Evolutionary conservation across 371 early-diverging fungal genomes (phyloP), one percentile per base, ranked within the genome.

Genomic region (Apophysomyces ossiformis): DNA sequence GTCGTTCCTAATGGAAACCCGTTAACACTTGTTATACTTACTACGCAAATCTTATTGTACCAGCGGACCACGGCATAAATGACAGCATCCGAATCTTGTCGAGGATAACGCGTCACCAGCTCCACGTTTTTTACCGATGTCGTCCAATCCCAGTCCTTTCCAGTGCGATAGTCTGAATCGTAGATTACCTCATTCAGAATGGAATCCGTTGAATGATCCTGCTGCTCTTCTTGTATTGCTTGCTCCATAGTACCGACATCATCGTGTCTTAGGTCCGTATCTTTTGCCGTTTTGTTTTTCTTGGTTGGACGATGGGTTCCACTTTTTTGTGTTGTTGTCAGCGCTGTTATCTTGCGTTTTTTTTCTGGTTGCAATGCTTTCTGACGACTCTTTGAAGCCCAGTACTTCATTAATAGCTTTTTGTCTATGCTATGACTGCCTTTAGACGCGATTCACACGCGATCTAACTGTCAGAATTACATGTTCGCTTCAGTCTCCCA

Each of bases 401-500:
- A 36, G 57, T 39, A 50, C 9, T 58, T 47, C 11, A 9, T 26
- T 41, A 46, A 45, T 56, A 45, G 7, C 4, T 9, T 36, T 46
- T 37, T 45, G 21, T 13, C 11, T 11, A 44, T 11, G 38, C 46
- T 36, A 15, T 18, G 7, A 21, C 61, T 37, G 41, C 5, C 60
- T 39, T 61, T 41, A 50, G 54, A 50, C 4, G 21, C 9, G 37
- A 35, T 50, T 7, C 6, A 43, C 35, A 12, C 37, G 47, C 36
- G 7, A 37, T 41, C 13, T 41, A 12, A 7, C 39, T 43, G 16
- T 26, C 15, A 57, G 26, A 46, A 69, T 44, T 78, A 82, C 83
- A 82, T 66, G 50, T 79, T 68, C 3, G 61, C 45, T 62, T 75
- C 74, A 37, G 63, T 63, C 38, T 81, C 83, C 83, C 83, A 83